These are phyloP conservation scores for Ulmus americana DNA, from an alignment of 331 rosid genomes.

Conservation along the genomic window DNA sequence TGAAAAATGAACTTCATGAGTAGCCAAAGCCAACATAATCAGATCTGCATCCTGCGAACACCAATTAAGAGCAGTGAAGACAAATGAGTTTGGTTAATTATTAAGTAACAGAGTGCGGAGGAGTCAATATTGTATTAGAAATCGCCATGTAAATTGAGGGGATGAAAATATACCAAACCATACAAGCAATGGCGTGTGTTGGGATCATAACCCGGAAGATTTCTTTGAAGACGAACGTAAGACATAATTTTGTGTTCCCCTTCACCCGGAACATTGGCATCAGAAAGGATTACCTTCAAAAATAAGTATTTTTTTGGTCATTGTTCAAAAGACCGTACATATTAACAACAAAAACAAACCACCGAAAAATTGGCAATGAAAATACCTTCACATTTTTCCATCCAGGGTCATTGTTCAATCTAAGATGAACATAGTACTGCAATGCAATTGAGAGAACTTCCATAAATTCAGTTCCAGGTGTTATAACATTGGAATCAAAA, in stretches of 20 bases:
- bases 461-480: constrained; percentile 98
- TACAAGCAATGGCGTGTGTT: constrained; percentile 94
- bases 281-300: constrained; percentile 87
- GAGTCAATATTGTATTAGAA: neutral
- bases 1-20: constrained; percentile 95
- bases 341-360: neutral
- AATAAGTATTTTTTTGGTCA: neutral
- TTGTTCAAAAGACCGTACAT: neutral
- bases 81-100: neutral
- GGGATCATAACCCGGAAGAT: constrained; percentile 86
- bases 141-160: constrained; percentile 20
- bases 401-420: constrained; percentile 93
- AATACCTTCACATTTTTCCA: constrained; percentile 84
- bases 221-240: constrained; percentile 91
- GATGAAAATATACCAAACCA: constrained; percentile 81
- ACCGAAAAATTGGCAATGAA: constrained; percentile 8
- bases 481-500: constrained; percentile 88
- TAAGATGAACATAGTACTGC: constrained; percentile 89
- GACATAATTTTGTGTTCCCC: constrained; percentile 99
- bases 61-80: constrained; percentile 18
- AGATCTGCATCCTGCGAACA: constrained; percentile 91
- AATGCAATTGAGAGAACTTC: constrained; percentile 80
- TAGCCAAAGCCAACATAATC: constrained; percentile 94
- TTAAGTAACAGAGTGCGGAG: neutral
- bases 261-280: constrained; percentile 99